These are phyloP conservation scores for Phylloporus scabripes DNA, from an alignment of 768 basidiomycete genomes.

Conservation along the genomic window DNA sequence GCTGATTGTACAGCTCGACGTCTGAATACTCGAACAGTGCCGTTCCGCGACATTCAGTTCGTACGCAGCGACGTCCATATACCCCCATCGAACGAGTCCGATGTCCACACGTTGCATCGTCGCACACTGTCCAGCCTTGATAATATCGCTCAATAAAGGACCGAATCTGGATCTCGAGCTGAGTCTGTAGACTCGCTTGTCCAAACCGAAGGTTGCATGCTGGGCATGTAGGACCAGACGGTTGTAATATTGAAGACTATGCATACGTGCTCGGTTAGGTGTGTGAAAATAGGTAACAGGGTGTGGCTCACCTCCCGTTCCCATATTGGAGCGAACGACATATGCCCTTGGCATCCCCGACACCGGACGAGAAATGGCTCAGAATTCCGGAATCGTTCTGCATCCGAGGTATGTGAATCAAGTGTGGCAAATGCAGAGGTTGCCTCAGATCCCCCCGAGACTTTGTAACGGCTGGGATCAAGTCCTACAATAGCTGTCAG, in stretches of 20 bases:
- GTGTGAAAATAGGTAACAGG: background rate
- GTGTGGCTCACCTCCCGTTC: slow-evolving; percentile 48
- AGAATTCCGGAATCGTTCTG: slow-evolving; percentile 78
- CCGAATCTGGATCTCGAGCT: slow-evolving; percentile 85
- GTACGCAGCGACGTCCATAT: slow-evolving; percentile 79
- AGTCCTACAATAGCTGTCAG: slow-evolving; percentile 38
- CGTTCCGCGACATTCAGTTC: slow-evolving; percentile 19
- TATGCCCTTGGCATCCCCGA: slow-evolving; percentile 58
- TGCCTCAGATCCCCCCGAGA: slow-evolving; percentile 46
- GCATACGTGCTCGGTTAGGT: background rate
- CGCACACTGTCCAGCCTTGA: slow-evolving; percentile 82
- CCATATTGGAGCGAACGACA: slow-evolving; percentile 53
- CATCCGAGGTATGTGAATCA: slow-evolving; percentile 85
- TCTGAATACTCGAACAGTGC: slow-evolving; percentile 66
- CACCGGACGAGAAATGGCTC: slow-evolving; percentile 72
- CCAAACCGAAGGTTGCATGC: slow-evolving; percentile 53
- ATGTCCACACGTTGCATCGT: slow-evolving; percentile 77
- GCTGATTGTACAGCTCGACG: slow-evolving; percentile 79
- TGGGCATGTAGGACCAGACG: slow-evolving; percentile 66
- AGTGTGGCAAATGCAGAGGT: slow-evolving; percentile 63
- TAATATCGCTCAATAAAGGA: slow-evolving; percentile 76
- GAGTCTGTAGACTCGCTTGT: slow-evolving; percentile 63
- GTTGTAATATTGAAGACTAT: slow-evolving; percentile 62
- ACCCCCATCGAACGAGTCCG: slow-evolving; percentile 94
- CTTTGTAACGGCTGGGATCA: slow-evolving; percentile 53